Evolutionary conservation across 75 land plant species (phyloP), one percentile per base, ranked within the genome.

Genomic region (Pinus taeda): DNA sequence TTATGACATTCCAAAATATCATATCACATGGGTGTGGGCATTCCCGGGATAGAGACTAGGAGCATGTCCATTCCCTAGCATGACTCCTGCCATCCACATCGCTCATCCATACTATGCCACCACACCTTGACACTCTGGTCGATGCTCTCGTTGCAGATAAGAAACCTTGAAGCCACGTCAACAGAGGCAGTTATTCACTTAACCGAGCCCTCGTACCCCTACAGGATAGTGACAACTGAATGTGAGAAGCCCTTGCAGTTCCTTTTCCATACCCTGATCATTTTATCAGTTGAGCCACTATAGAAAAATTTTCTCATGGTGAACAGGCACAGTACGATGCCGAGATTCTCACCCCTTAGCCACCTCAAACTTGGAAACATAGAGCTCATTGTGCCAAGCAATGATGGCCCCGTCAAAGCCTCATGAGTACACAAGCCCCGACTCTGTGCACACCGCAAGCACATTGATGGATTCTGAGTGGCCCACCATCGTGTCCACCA

Each of bases 61-160:
- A 26, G 26, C 26, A 26, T 26, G 26, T 26, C 26, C 26, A 26
- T 26, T 26, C 26, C 26, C 0, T 26, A 0, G 26, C 26, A 26
- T 26, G 26, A 26, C 26, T 26, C 26, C 26, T 26, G 0, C 26
- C 26, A 26, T 26, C 26, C 26, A 26, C 26, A 26, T 26, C 26
- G 26, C 26, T 26, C 26, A 26, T 26, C 26, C 26, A 26, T 26
- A 26, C 26, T 26, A 26, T 26, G 26, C 88, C 92, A 89, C 98
- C 98, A 95, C n/a, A 90, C 93, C 53, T 93, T 86, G 7, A 95
- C 55, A 71, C 85, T 85, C 55, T 79, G 81, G 33, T 95, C 95
- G 65, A 91, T 83, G 59, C 95, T 83, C 1, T 95, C 98, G 73
- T 93, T 93, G 64, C 93, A 95, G 30, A 95, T 77, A 81, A 93